Conservation (phyloP, 164 flowering plant species). For the Litsea cubeba region DNA sequence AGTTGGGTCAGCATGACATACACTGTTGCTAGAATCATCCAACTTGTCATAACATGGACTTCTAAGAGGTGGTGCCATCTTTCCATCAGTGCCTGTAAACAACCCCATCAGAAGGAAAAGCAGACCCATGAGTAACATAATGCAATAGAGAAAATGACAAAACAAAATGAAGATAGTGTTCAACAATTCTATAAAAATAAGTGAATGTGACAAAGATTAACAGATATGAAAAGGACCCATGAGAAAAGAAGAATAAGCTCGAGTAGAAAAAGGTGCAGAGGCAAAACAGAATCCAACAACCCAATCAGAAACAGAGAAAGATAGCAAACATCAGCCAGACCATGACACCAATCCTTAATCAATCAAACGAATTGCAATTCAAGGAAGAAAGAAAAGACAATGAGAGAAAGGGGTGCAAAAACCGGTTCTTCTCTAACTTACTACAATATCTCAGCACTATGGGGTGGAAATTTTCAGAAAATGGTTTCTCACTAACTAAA, state of each 20-base stretch:
- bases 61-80: conserved; percentile 6
- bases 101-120: neutral
- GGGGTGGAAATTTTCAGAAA: too few species aligned
- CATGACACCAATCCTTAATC: too few species aligned
- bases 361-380: too few species aligned
- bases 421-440: too few species aligned
- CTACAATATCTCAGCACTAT: too few species aligned
- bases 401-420: too few species aligned
- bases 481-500: too few species aligned
- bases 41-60: conserved; percentile 13
- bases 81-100: conserved; percentile 18
- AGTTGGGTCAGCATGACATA: conserved; percentile 2
- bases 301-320: neutral
- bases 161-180: neutral
- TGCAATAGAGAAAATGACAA: neutral
- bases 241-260: neutral
- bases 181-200: neutral
- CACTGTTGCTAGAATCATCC: conserved; percentile 14
- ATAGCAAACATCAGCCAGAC: neutral
- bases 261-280: neutral
- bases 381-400: too few species aligned
- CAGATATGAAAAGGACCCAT: neutral
- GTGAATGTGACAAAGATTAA: neutral
- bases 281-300: neutral
- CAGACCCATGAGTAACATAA: neutral